Percentiles rank a stretch among this genome's conserved stretches.
Conservation (phyloP, 805 yeast species). For the Kluyveromyces nonfermentans region DNA sequence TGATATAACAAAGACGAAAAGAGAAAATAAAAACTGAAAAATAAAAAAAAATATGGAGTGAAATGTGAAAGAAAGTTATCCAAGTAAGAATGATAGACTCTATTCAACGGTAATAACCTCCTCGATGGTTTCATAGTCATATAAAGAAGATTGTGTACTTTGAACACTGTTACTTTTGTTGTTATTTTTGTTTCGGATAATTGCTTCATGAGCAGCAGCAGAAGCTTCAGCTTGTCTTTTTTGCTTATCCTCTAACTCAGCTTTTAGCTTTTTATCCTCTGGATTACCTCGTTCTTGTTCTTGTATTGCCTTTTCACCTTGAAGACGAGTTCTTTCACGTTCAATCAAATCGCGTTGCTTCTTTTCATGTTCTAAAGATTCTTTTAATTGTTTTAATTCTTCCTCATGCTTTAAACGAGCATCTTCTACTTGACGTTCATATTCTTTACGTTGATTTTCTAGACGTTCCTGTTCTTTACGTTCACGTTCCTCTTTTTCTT, state of each 20-base stretch:
- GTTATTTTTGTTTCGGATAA: not conserved
- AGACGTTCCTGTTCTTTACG: constrained; percentile 18
- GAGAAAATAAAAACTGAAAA: too few species aligned
- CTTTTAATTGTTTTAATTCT: constrained; percentile 13
- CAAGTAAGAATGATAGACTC: too few species aligned
- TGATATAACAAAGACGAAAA: too few species aligned
- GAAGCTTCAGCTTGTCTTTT: constrained; percentile 10
- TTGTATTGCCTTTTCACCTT: constrained; percentile 9
- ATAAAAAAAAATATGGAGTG: too few species aligned
- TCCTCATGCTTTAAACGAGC: constrained; percentile 15
- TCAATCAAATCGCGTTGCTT: constrained; percentile 8
- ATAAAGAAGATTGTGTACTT: constrained; percentile 12
- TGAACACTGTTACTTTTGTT: not conserved
- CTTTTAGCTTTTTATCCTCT: constrained; percentile 7
- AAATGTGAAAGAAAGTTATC: too few species aligned
- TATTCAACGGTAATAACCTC: constrained; percentile 11
- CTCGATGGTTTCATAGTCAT: constrained; percentile 19
- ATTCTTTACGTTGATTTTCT: constrained; percentile 19
- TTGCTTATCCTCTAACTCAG: constrained; percentile 5
- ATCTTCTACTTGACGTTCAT: constrained; percentile 13
- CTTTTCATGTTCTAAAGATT: constrained; percentile 10
- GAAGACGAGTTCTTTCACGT: constrained; percentile 8
- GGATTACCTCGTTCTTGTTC: constrained; percentile 8
- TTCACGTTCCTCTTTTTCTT: constrained; percentile 20
- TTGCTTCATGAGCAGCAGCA: constrained; percentile 8